A percentile compares a stretch with the other conserved stretches of the same genome.
Evolutionary conservation across 2,329 filamentous ascomycete genomes (phyloP).

Genomic region (Beauveria sp.): DNA sequence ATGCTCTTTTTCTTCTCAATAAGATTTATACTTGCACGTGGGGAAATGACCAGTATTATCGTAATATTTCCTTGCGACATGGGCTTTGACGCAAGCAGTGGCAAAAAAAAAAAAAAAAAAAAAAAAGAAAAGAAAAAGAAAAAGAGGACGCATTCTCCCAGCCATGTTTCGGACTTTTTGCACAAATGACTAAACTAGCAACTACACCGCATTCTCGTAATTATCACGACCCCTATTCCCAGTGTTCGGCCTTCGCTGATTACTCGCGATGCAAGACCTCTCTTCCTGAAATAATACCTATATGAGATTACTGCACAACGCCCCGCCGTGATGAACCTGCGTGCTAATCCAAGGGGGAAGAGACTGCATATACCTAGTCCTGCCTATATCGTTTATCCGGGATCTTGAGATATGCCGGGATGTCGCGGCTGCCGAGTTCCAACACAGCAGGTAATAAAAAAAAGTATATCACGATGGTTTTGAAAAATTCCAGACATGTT

Average conservation of each 20-base stretch:
- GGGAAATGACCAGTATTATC: background rate
- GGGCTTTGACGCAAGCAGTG: background rate
- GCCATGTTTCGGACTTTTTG: conserved; percentile 1
- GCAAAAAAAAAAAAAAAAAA: background rate
- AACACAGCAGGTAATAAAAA: background rate
- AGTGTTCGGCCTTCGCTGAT: background rate
- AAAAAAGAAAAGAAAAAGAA: background rate
- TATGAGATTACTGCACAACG: background rate
- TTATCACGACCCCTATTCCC: background rate
- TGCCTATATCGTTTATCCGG: background rate
- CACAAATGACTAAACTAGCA: background rate
- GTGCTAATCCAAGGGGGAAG: background rate
- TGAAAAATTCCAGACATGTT: background rate
- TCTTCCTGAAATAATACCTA: background rate
- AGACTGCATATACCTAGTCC: background rate
- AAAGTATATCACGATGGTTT: background rate
- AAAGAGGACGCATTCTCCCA: background rate
- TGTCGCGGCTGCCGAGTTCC: background rate
- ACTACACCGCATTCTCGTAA: background rate
- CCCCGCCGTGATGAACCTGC: background rate
- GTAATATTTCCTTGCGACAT: background rate
- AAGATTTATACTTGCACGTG: background rate
- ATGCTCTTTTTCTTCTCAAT: background rate
- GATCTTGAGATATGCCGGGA: conserved; percentile 6
- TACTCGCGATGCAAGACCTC: too few relatives aligned